Conservation (phyloP, 2,329 filamentous ascomycete genomes). For the Xylariaceae sp. region DNA sequence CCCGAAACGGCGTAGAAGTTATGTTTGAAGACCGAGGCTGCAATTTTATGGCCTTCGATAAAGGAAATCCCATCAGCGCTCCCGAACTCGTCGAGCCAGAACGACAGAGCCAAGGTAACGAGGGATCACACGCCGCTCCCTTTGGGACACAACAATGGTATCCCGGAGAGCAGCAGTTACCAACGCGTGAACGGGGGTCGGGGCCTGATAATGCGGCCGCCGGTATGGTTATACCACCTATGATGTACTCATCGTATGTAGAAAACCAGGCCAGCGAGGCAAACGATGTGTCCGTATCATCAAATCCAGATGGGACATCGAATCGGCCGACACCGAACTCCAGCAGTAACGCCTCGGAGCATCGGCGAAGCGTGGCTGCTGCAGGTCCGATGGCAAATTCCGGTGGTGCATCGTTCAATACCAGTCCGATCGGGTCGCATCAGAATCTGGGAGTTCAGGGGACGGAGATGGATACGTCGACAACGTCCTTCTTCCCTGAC, state of each 20-base stretch:
- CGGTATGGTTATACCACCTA: constrained; percentile 17
- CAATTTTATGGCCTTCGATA: constrained; percentile 37
- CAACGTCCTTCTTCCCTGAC: constrained; percentile 50
- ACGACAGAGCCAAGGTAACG: constrained; percentile 24
- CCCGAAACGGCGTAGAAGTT: constrained; percentile 46
- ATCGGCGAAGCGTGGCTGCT: constrained; percentile 39
- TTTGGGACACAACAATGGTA: constrained; percentile 45
- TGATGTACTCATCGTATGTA: constrained; percentile 45
- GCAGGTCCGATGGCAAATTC: constrained; percentile 47
- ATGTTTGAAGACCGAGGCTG: constrained; percentile 47
- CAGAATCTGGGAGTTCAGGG: constrained; percentile 47
- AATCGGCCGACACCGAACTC: constrained; percentile 67
- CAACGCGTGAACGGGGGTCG: constrained; percentile 37
- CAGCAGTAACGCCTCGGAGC: constrained; percentile 56
- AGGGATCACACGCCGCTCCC: constrained; percentile 7
- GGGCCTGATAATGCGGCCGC: constrained; percentile 27
- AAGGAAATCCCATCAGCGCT: constrained; percentile 48
- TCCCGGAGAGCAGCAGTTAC: constrained; percentile 48
- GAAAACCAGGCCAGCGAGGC: constrained; percentile 51
- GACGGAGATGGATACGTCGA: constrained; percentile 46
- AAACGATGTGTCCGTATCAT: constrained; percentile 56
- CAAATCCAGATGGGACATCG: constrained; percentile 56
- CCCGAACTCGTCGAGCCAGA: constrained; percentile 51
- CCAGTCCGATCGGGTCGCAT: constrained; percentile 57
- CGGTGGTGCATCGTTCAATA: constrained; percentile 55